Conservation (phyloP, 805 yeast genomes). For the Pichia manshurica region DNA sequence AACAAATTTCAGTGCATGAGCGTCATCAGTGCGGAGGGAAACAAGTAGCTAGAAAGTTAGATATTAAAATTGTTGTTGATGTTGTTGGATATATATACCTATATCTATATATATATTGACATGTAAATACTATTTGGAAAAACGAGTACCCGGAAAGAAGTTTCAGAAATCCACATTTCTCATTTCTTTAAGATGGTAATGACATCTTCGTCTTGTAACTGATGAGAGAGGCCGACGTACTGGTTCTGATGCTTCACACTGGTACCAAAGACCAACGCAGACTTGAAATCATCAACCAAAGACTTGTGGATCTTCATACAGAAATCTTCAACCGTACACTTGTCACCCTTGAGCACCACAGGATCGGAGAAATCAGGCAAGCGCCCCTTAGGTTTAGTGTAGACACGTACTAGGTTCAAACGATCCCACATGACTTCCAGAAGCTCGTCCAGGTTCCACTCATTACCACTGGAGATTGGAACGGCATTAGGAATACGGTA, state of each 20-base stretch:
- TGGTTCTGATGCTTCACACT: conserved; percentile 98
- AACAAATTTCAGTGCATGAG: conserved; percentile 91
- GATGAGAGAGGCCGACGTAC: conserved; percentile 82
- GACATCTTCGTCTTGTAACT: conserved; percentile 91
- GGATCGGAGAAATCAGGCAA: conserved; percentile 95
- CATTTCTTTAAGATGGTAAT: conserved; percentile 83
- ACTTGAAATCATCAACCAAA: conserved; percentile 86
- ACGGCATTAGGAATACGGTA: conserved; percentile 95
- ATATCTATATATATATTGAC: no score
- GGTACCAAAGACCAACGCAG: conserved; percentile 87
- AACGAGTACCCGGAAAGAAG: background rate
- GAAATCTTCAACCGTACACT: conserved; percentile 87
- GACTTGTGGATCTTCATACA: conserved; percentile 96
- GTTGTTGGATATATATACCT: background rate
- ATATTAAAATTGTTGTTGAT: background rate
- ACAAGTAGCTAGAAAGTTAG: conserved; percentile 2
- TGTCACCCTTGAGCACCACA: conserved; percentile 77
- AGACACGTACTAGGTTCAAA: conserved; percentile 86
- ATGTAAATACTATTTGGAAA: no score
- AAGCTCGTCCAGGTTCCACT: conserved; percentile 95
- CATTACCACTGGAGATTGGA: conserved; percentile 91
- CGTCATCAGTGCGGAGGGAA: conserved; percentile 56
- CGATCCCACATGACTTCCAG: conserved; percentile 94
- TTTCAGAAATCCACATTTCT: conserved; percentile 21
- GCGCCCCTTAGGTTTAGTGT: conserved; percentile 94